Percentiles rank a stretch among this genome's conserved stretches.
These are phyloP conservation scores for Phytophthora rubi DNA, from an alignment of 352 stramenopile species.

Conservation along the genomic window DNA sequence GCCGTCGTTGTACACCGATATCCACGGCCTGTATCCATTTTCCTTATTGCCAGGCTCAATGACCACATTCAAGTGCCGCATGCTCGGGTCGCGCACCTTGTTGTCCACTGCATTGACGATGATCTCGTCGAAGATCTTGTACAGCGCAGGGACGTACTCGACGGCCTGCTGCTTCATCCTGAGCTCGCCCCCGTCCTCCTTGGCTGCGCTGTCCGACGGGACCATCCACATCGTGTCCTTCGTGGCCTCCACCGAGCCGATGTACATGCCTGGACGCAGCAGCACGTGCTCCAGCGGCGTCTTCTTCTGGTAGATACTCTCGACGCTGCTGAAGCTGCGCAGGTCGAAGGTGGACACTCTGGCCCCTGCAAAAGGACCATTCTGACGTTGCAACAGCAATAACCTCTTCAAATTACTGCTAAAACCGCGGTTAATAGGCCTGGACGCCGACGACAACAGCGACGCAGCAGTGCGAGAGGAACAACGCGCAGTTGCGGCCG, in stretches of 20 bases:
- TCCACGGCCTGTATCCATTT: slow-evolving; percentile 77
- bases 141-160: slow-evolving; percentile 91
- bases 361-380: not conserved
- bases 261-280: slow-evolving; percentile 92
- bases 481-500: slow-evolving; percentile 2
- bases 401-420: not conserved
- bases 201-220: slow-evolving; percentile 29
- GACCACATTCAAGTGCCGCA: slow-evolving; percentile 77
- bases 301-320: slow-evolving; percentile 91
- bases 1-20: slow-evolving; percentile 99
- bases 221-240: slow-evolving; percentile 86
- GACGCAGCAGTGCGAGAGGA: slow-evolving; percentile 1
- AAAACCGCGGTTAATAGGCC: slow-evolving; percentile 5
- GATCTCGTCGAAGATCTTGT: slow-evolving; percentile 99
- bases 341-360: slow-evolving; percentile 3
- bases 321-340: slow-evolving; percentile 54
- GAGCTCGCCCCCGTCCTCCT: slow-evolving; percentile 34
- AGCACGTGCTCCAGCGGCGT: slow-evolving; percentile 91
- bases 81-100: slow-evolving; percentile 84
- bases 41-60: slow-evolving; percentile 67
- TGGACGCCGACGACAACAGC: slow-evolving; percentile 3
- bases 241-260: slow-evolving; percentile 84
- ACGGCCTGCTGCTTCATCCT: slow-evolving; percentile 80
- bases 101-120: slow-evolving; percentile 99
- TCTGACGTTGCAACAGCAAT: slow-evolving; percentile 3